Conservation (phyloP, 2,329 filamentous ascomycete species). For the Diaporthe citri region DNA sequence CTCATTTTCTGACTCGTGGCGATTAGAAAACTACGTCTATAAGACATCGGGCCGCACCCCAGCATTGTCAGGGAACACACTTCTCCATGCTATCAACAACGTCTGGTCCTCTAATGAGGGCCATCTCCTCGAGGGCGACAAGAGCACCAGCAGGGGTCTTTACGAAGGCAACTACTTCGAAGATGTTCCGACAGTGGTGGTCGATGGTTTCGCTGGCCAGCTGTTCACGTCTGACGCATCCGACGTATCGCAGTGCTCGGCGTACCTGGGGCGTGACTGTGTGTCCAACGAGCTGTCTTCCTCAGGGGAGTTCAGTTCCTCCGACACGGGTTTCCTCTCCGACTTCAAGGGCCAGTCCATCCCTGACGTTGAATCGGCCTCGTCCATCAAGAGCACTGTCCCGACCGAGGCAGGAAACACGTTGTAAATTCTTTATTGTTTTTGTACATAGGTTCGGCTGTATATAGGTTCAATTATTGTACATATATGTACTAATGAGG, state of each 20-base stretch:
- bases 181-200: conserved; percentile 59
- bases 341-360: background rate
- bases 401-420: background rate
- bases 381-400: background rate
- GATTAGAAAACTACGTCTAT: conserved; percentile 66
- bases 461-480: background rate
- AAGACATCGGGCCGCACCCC: conserved; percentile 68
- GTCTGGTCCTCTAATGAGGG: conserved; percentile 66
- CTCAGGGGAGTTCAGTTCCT: background rate
- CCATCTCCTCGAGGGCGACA: conserved; percentile 66
- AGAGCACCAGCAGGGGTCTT: conserved; percentile 57
- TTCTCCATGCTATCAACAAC: conserved; percentile 72
- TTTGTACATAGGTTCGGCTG: background rate
- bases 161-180: conserved; percentile 71
- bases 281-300: conserved; percentile 9
- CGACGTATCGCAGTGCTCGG: background rate
- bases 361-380: background rate
- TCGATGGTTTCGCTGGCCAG: conserved; percentile 44
- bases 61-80: conserved; percentile 68
- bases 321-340: background rate
- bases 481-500: background rate
- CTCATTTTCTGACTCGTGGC: background rate
- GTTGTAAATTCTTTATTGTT: background rate
- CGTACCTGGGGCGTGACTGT: conserved; percentile 22
- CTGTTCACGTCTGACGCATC: conserved; percentile 38